Conservation (phyloP, 2,329 filamentous ascomycete genomes). For the Exophiala phaeomuriformis region DNA sequence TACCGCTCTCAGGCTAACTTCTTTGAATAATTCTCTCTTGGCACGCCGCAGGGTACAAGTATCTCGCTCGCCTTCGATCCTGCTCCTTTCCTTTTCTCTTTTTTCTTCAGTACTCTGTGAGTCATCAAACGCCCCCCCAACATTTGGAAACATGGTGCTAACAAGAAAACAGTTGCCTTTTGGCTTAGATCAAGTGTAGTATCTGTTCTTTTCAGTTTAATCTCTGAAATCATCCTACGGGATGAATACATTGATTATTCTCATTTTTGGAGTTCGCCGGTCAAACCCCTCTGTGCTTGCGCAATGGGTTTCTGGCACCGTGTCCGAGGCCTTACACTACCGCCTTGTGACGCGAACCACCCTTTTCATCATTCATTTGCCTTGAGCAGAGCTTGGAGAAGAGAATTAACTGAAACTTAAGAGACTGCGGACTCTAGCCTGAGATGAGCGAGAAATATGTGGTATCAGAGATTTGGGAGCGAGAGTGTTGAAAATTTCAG, state of each 20-base stretch:
- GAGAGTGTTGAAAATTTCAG: no score
- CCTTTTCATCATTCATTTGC: slow-evolving; percentile 56
- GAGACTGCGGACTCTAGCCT: neutral
- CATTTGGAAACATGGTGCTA: slow-evolving; percentile 4
- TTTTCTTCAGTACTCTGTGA: slow-evolving; percentile 6
- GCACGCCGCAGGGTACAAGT: neutral
- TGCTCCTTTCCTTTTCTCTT: neutral
- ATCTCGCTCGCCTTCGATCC: neutral
- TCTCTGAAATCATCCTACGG: slow-evolving; percentile 77
- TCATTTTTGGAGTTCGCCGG: slow-evolving; percentile 60
- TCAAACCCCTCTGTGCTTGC: slow-evolving; percentile 62
- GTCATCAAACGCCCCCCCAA: neutral
- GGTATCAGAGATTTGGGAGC: no score
- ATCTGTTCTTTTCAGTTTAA: slow-evolving; percentile 98
- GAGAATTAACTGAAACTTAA: slow-evolving; percentile 29
- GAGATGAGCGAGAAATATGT: no score
- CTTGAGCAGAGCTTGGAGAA: slow-evolving; percentile 51
- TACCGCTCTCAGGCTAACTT: neutral
- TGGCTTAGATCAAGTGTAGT: slow-evolving; percentile 80
- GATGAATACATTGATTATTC: slow-evolving; percentile 69
- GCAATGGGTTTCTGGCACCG: slow-evolving; percentile 52
- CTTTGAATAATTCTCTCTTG: neutral
- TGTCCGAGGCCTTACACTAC: slow-evolving; percentile 72
- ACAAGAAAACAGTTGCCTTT: slow-evolving; percentile 46
- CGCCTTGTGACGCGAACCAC: slow-evolving; percentile 61